Conservation (phyloP, 106 monocot species). For the Dioscorea zingiberensis region DNA sequence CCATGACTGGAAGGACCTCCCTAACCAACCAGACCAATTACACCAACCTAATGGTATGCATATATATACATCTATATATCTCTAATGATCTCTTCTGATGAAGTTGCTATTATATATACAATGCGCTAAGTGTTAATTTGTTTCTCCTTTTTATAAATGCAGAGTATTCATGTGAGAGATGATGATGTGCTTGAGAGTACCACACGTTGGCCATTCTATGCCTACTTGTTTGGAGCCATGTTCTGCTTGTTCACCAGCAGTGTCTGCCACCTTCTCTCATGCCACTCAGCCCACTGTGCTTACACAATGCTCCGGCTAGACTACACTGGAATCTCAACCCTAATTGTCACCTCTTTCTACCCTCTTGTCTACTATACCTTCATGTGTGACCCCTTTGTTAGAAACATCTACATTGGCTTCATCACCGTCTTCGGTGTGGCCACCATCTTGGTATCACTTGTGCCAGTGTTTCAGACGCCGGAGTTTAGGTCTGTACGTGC, state of each 20-base stretch:
- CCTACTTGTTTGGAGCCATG: constrained; percentile 9
- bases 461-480: constrained; percentile 26
- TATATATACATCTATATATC: background rate
- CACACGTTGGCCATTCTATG: constrained; percentile 7
- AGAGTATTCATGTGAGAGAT: background rate
- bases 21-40: background rate
- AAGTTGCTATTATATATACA: too few species aligned
- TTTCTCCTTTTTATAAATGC: background rate
- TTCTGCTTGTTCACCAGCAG: constrained; percentile 16
- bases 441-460: constrained; percentile 12
- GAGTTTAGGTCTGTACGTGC: constrained; percentile 17
- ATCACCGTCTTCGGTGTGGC: constrained; percentile 9
- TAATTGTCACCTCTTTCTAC: constrained; percentile 19
- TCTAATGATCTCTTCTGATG: background rate
- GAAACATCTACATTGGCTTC: constrained; percentile 8
- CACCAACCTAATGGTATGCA: background rate
- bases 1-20: constrained; percentile 2
- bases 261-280: constrained; percentile 9
- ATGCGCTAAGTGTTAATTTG: too few species aligned
- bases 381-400: constrained; percentile 8
- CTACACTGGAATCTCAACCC: constrained; percentile 12
- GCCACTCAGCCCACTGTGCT: constrained; percentile 8
- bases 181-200: too few species aligned
- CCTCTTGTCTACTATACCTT: constrained; percentile 11
- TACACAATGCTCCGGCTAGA: constrained; percentile 17